A percentile compares a stretch with the other conserved stretches of the same genome.
phyloP scores from a whole-genome alignment of 192 early-diverging fungal genomes.

The Dimargaris verticillata region DNA sequence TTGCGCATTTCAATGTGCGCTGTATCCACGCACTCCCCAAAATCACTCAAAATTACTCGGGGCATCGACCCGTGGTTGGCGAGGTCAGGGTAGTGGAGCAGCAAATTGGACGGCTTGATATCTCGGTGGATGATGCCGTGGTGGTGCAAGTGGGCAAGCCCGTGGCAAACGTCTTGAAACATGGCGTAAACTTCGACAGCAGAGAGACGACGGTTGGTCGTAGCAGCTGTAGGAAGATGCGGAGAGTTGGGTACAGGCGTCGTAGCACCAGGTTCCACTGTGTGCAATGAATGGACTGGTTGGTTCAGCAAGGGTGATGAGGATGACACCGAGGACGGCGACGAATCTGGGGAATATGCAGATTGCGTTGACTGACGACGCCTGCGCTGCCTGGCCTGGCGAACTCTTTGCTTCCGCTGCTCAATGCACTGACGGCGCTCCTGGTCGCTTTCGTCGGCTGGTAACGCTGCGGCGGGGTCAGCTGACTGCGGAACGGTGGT shows the following conservation, averaged over 20 bases:
- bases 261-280: no score
- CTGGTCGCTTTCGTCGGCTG: neutral
- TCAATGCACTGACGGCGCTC: neutral
- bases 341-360: neutral
- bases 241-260: neutral
- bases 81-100: conserved; percentile 51
- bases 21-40: conserved; percentile 90
- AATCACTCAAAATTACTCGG: conserved; percentile 79
- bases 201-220: conserved; percentile 21
- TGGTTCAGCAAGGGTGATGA: neutral
- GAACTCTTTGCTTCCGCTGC: neutral
- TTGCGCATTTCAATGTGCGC: conserved; percentile 45
- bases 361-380: neutral
- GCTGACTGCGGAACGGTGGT: neutral
- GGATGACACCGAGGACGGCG: neutral
- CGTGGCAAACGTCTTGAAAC: conserved; percentile 83
- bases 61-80: conserved; percentile 33
- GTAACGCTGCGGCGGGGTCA: neutral
- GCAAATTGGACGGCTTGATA: conserved; percentile 82
- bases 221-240: neutral
- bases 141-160: conserved; percentile 72
- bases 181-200: conserved; percentile 65
- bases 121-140: conserved; percentile 86
- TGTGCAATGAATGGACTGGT: no score
- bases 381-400: neutral